Evolutionary conservation across 805 yeast genomes (phyloP), one percentile per base, ranked within the genome.

Genomic region (Lipomyces yamadae): DNA sequence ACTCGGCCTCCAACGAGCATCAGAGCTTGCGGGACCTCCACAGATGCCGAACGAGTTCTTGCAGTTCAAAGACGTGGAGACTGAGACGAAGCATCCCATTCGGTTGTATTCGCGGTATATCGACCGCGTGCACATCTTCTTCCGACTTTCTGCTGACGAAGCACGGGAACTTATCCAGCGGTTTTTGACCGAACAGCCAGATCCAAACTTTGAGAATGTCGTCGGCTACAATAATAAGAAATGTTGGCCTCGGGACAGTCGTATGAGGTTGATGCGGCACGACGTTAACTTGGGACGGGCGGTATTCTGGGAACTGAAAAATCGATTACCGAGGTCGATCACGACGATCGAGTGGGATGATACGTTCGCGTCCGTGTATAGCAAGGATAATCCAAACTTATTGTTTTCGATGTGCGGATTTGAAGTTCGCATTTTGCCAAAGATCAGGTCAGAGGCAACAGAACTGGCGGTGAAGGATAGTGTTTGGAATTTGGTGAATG

Each of bases 271-370:
- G 60, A 88, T 93, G 87, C 83, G 97, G 56, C 89, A 88, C 66
- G 99, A 95, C 78, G 98, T 94, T 3, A 90, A 92, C 71, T 81
- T 95, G 4, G 99, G 98, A 1, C 81, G 95, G 64, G 98, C 98
- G 0, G 89, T 88, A 0, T 91, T 89, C 75, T 92, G 97, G 97
- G 98, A 95, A 76, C 79, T 95, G 45, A 82, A 86, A 53, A 87
- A 89, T 18, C 82, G 98, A 48, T 77, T 95, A 48, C 98, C 99
- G 0, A 77, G 83, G 3, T 87, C 96, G 0, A 74, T 95, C 11
- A 87, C 93, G 0, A 79, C 86, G 1, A 80, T 94, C 15, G 84
- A 84, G 58, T 94, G 98, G 97, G 88, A 85, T 45, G 88, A 87
- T 62, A 82, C 96, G 0, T 83, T 87, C 72, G 93, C 92, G 0